These are phyloP conservation scores for Boletus tomentosulus DNA, from an alignment of 768 basidiomycete genomes.

Conservation along the genomic window DNA sequence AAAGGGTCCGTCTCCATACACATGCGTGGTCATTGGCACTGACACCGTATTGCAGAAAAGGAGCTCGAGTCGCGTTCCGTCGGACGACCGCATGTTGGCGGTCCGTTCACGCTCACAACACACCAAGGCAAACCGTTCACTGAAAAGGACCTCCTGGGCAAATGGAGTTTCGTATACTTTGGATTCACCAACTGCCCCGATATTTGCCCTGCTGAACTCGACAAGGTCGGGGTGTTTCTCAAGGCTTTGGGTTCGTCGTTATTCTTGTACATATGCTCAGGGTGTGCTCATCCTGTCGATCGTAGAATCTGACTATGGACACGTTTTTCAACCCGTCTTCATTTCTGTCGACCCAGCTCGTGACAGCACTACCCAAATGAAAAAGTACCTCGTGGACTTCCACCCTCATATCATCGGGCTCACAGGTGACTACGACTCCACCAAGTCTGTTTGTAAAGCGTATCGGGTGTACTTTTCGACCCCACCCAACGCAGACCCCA, in stretches of 20 bases:
- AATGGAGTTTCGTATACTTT: conserved; percentile 93
- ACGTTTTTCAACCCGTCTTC: conserved; percentile 84
- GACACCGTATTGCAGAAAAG: conserved; percentile 46
- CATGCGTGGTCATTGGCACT: not conserved
- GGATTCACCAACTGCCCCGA: conserved; percentile 99
- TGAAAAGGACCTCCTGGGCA: conserved; percentile 78
- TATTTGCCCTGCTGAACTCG: conserved; percentile 96
- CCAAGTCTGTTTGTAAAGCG: conserved; percentile 87
- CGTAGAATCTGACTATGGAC: conserved; percentile 64
- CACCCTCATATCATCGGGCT: conserved; percentile 88
- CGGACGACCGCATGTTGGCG: conserved; percentile 87
- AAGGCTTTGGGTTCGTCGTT: conserved; percentile 58
- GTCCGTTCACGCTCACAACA: conserved; percentile 75
- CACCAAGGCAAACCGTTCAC: conserved; percentile 70
- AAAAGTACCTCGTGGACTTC: conserved; percentile 75
- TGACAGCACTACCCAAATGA: conserved; percentile 62
- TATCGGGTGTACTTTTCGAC: conserved; percentile 99
- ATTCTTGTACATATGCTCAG: not conserved
- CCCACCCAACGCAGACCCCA: conserved; percentile 78
- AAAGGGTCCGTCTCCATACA: conserved; percentile 50
- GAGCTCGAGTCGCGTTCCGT: conserved; percentile 69
- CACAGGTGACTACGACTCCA: conserved; percentile 77
- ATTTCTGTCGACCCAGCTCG: conserved; percentile 96
- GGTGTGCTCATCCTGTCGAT: conserved; percentile 8
- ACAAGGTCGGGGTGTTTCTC: conserved; percentile 84